phyloP scores from a whole-genome alignment of 352 stramenopile genomes.

The Thraustochytrium striatum region DNA sequence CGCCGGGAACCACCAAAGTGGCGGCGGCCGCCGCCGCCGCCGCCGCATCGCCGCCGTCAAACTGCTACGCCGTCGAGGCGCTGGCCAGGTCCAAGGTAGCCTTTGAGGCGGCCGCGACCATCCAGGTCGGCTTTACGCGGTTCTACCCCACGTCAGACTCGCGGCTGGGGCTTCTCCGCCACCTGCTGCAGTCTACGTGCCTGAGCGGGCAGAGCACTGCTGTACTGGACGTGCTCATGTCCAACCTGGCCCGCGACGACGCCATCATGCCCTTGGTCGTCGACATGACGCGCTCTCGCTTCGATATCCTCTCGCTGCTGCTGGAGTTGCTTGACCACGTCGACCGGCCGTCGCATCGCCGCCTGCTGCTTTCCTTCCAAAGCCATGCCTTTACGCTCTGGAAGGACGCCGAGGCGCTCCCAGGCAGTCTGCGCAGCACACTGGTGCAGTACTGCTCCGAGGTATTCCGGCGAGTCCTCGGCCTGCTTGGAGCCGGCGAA shows the following conservation, averaged over 20 bases:
- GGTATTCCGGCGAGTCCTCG: neutral
- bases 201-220: neutral
- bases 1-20: too few species aligned
- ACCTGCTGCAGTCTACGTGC: neutral
- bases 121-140: conserved; percentile 31
- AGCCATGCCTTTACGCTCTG: conserved; percentile 38
- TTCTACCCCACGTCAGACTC: conserved; percentile 41
- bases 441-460: conserved; percentile 7
- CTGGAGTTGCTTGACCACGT: conserved; percentile 15
- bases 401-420: neutral
- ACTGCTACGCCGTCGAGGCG: neutral
- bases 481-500: too few species aligned
- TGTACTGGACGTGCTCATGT: conserved; percentile 48
- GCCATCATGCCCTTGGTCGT: conserved; percentile 36
- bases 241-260: conserved; percentile 39
- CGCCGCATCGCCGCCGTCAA: neutral
- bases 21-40: neutral
- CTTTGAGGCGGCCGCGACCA: conserved; percentile 14
- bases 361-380: conserved; percentile 28
- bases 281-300: conserved; percentile 11
- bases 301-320: conserved; percentile 11
- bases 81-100: neutral
- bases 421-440: neutral
- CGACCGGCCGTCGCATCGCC: conserved; percentile 5
- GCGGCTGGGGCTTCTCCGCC: conserved; percentile 15